Base-by-base conservation (phyloP, 352 stramenopile genomes). In the Phytophthora hybrid region DNA sequence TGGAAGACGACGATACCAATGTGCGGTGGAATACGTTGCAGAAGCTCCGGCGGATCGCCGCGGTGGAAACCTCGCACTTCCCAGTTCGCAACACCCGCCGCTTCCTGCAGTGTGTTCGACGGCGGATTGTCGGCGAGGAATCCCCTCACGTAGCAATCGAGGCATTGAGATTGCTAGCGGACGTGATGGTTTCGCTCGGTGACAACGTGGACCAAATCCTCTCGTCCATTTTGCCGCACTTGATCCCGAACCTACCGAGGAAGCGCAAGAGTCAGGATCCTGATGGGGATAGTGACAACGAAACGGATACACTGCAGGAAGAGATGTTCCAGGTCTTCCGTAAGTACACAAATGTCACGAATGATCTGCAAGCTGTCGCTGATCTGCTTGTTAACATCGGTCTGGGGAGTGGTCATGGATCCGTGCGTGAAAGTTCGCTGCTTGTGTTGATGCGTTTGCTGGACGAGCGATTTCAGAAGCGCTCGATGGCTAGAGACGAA, bases 81-180 rank as follows among this genome's bases (percentile, higher is more conserved):
- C 88, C 88, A 0, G 86, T 93, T 61, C 86, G 86, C 55, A 95
- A 95, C 44, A 80, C 82, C 10, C 78, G 86, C 5, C 84, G 88
- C 14, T 95, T 93, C 55, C 63, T 95, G 31, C 85, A 95, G 13
- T 93, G 86, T 16, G 62, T 93, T 23, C 84, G 84, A 10, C 81
- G 88, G 5, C 80, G 88, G 11, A 80, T 92, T 41, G 44, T 81
- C 32, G 80, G 76, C 4, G 63, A 80, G 41, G 73, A 77, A 61
- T 74, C 82, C 21, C 66, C 82, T 57, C 55, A 74, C 9, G 61
- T 93, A 21, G 78, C 83, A 3, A 49, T 81, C 34, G 86, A 91
- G 66, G 84, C 83, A n/a, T 69, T 91, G 65, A 70, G 79, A 13
- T 46, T 95, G 31, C 62, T 93, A n/a, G 72, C 52, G n/a, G 86